These are phyloP conservation scores for Buxus sempervirens DNA, from an alignment of 164 flowering plant genomes.

Conservation along the genomic window DNA sequence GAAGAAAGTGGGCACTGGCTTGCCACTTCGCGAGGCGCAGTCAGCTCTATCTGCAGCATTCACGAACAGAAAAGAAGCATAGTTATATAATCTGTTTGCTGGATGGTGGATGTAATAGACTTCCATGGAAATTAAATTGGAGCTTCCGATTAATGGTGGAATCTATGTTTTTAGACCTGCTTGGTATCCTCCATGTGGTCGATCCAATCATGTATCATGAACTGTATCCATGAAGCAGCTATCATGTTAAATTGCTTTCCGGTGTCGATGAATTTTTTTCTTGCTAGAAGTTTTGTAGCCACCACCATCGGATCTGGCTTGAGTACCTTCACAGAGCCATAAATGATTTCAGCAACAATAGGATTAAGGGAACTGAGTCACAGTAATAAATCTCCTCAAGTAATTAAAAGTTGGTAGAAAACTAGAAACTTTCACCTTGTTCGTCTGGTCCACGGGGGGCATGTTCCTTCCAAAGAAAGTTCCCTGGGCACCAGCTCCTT, in stretches of 20 bases:
- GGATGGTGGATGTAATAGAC: no score
- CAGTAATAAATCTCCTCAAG: no score
- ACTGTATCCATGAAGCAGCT: constrained; percentile 48
- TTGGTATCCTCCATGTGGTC: constrained; percentile 43
- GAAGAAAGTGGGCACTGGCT: constrained; percentile 38
- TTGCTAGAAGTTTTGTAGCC: constrained; percentile 36
- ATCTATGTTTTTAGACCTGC: constrained; percentile 18
- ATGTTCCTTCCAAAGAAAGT: constrained; percentile 43
- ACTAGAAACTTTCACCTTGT: constrained; percentile 15
- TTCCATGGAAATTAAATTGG: neutral
- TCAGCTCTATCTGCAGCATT: constrained; percentile 29
- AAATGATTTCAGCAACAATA: no score
- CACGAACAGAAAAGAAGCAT: no score
- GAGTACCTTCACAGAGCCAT: constrained; percentile 22
- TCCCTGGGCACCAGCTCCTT: constrained; percentile 29
- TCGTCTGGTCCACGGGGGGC: constrained; percentile 29
- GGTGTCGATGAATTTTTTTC: constrained; percentile 29
- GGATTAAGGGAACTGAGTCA: no score
- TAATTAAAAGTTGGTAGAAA: no score
- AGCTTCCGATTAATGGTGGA: no score
- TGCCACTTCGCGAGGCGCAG: constrained; percentile 33
- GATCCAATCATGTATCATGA: constrained; percentile 53
- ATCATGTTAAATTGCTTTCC: constrained; percentile 50
- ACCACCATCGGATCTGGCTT: constrained; percentile 38
- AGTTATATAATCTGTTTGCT: no score